Conservation (phyloP, 1,284 basidiomycete species). For the Naganishia cerealis region DNA sequence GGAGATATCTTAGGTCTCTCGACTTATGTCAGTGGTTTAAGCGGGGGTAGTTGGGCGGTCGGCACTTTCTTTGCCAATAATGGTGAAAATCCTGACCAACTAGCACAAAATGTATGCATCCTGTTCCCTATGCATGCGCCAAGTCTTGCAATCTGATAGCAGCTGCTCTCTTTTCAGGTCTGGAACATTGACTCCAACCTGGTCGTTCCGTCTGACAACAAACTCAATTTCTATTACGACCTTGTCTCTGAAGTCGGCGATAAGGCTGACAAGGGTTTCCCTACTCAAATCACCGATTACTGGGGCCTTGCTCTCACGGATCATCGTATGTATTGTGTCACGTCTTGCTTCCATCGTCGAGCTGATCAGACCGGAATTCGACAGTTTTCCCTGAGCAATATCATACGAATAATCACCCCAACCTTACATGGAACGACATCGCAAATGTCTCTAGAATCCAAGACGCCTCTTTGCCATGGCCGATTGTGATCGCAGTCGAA, state of each 20-base stretch:
- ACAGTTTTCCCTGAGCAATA: slow-evolving; percentile 50
- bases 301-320: slow-evolving; percentile 33
- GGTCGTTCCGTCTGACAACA: slow-evolving; percentile 52
- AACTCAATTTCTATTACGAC: slow-evolving; percentile 53
- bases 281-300: slow-evolving; percentile 45
- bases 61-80: slow-evolving; percentile 49
- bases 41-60: slow-evolving; percentile 52
- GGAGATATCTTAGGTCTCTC: slow-evolving; percentile 32
- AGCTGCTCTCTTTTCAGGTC: slow-evolving; percentile 34
- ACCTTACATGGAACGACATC: slow-evolving; percentile 47
- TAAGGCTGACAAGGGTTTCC: slow-evolving; percentile 48
- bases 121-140: neutral
- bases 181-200: slow-evolving; percentile 57
- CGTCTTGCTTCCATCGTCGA: neutral
- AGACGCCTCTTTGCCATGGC: slow-evolving; percentile 47
- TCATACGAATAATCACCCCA: slow-evolving; percentile 46
- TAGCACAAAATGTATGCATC: slow-evolving; percentile 45
- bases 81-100: slow-evolving; percentile 44
- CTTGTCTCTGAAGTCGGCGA: slow-evolving; percentile 47
- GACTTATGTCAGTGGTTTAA: slow-evolving; percentile 52
- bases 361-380: neutral
- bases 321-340: slow-evolving; percentile 30
- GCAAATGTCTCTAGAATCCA: slow-evolving; percentile 38
- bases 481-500: slow-evolving; percentile 58
- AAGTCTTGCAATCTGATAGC: neutral